phyloP scores from a whole-genome alignment of 805 yeast genomes.

The Saccharomycopsis amapae region DNA sequence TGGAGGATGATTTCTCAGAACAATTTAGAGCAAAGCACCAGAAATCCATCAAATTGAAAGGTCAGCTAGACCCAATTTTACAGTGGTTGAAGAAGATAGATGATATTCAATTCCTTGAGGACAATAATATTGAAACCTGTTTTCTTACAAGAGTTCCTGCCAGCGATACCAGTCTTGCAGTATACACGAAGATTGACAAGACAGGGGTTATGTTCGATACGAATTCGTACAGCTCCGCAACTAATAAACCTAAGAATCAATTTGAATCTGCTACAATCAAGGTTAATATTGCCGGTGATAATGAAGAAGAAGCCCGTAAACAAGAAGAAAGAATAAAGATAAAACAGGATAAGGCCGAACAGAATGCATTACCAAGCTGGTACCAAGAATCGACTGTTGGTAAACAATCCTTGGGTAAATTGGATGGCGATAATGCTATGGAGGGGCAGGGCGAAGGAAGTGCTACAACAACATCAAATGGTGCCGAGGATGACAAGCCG shows the following conservation, averaged over 20 bases:
- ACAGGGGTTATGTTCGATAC: constrained; percentile 35
- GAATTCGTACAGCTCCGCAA: constrained; percentile 27
- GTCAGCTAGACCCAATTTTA: constrained; percentile 82
- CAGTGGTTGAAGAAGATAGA: constrained; percentile 76
- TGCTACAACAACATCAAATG: constrained; percentile 7
- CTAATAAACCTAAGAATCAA: constrained; percentile 29
- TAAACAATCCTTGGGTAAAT: constrained; percentile 45
- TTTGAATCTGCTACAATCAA: constrained; percentile 60
- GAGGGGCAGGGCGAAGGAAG: too few species aligned
- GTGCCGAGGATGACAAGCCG: constrained; percentile 25
- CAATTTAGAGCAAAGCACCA: constrained; percentile 78
- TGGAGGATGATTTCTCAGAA: constrained; percentile 84
- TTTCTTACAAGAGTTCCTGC: constrained; percentile 81
- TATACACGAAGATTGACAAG: constrained; percentile 49
- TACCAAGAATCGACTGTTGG: constrained; percentile 89
- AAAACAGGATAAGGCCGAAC: constrained; percentile 47
- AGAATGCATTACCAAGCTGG: constrained; percentile 97
- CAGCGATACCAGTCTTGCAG: constrained; percentile 57
- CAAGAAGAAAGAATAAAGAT: constrained; percentile 39
- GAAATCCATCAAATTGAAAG: constrained; percentile 76
- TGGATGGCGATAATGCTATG: constrained; percentile 43
- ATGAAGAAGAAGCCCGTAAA: constrained; percentile 43
- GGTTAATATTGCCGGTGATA: constrained; percentile 81
- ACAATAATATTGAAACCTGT: constrained; percentile 83
- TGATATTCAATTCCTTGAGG: constrained; percentile 63